phyloP scores from a whole-genome alignment of 78 protist species.

The Thecamonas trahens region DNA sequence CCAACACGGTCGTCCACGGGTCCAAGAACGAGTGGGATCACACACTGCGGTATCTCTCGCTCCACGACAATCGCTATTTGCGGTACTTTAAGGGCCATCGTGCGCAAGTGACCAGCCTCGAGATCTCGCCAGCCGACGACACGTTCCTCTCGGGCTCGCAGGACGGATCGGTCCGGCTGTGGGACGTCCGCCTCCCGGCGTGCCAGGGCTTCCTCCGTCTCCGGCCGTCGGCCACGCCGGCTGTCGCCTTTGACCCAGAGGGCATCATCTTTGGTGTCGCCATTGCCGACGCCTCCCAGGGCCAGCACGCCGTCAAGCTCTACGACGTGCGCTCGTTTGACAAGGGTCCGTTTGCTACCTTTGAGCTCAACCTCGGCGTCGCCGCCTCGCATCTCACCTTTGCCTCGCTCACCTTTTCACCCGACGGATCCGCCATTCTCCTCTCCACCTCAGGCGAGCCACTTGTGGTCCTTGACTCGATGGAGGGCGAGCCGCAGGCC shows the following conservation, averaged over 20 bases:
- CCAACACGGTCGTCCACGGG: conserved; percentile 48
- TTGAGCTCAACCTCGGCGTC: too few relatives aligned
- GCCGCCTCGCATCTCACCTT: too few relatives aligned
- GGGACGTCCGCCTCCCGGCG: conserved; percentile 58
- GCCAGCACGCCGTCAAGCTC: conserved; percentile 35
- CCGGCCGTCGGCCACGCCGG: too few relatives aligned
- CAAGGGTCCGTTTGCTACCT: conserved; percentile 54
- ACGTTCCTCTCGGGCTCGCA: conserved; percentile 55
- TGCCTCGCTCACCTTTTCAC: too few relatives aligned
- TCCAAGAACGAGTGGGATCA: conserved; percentile 65
- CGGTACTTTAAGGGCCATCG: conserved; percentile 75
- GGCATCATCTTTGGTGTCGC: conserved; percentile 53
- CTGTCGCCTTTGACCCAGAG: conserved; percentile 54
- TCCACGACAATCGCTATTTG: conserved; percentile 67
- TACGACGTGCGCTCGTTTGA: conserved; percentile 45
- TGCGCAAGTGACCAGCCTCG: conserved; percentile 29
- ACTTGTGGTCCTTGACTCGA: too few relatives aligned
- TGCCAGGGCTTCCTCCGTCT: conserved; percentile 48
- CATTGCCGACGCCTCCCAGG: too few relatives aligned
- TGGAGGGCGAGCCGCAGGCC: too few relatives aligned
- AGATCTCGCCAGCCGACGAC: conserved; percentile 55
- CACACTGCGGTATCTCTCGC: conserved; percentile 60
- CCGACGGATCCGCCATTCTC: too few relatives aligned
- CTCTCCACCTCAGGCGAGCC: too few relatives aligned
- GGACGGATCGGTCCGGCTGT: conserved; percentile 54